phyloP scores from a whole-genome alignment of 768 basidiomycete genomes.

The Pulveroboletus sp. region DNA sequence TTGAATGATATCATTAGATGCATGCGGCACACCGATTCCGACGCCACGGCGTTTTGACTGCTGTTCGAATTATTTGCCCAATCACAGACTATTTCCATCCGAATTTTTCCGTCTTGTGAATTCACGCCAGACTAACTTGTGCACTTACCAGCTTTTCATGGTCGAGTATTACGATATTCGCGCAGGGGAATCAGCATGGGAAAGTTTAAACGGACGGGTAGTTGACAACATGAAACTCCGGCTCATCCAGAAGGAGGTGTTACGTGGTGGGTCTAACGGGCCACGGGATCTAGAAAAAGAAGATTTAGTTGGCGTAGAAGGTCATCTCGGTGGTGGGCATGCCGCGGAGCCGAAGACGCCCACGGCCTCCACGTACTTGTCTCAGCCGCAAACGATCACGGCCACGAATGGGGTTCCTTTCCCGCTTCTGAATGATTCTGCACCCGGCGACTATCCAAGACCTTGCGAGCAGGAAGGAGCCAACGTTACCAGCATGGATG shows the following conservation, averaged over 20 bases:
- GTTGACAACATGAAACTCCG: slow-evolving; percentile 52
- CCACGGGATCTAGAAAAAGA: slow-evolving; percentile 29
- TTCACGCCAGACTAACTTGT: slow-evolving; percentile 16
- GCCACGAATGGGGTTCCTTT: slow-evolving; percentile 23
- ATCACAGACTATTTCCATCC: background rate
- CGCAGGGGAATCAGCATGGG: slow-evolving; percentile 49
- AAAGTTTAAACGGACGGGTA: slow-evolving; percentile 44
- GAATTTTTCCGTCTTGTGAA: background rate
- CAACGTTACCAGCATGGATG: slow-evolving; percentile 7
- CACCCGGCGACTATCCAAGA: slow-evolving; percentile 15
- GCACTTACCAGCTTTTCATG: slow-evolving; percentile 39
- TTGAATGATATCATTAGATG: background rate
- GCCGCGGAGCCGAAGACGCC: slow-evolving; percentile 38
- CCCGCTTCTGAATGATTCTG: slow-evolving; percentile 24
- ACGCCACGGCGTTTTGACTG: slow-evolving; percentile 3
- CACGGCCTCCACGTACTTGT: slow-evolving; percentile 33
- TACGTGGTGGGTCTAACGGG: slow-evolving; percentile 18
- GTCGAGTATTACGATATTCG: slow-evolving; percentile 70
- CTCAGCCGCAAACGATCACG: slow-evolving; percentile 27
- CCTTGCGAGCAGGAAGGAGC: slow-evolving; percentile 22
- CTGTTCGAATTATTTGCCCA: slow-evolving; percentile 5
- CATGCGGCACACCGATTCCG: background rate
- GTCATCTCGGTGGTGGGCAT: slow-evolving; percentile 29
- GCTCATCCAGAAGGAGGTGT: slow-evolving; percentile 36
- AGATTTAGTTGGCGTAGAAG: slow-evolving; percentile 24